Evolutionary conservation across 2,329 filamentous ascomycete genomes (phyloP).

Genomic region (Alternaria brassicicola): DNA sequence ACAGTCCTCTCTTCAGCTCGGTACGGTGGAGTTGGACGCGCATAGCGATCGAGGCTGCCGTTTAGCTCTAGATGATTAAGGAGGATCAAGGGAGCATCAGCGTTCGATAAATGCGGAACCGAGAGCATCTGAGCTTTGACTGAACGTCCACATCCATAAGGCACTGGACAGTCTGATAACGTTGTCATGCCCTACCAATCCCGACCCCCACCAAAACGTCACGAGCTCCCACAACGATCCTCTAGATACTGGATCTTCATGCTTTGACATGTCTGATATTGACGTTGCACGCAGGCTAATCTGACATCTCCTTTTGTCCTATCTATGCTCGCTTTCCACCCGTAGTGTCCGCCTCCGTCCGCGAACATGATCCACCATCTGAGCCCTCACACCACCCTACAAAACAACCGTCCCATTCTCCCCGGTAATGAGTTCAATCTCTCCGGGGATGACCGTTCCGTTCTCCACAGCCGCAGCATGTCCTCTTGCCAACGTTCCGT

Average conservation of each 20-base stretch:
- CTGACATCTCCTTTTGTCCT: background rate
- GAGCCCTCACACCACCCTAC: background rate
- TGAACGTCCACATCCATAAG: too few relatives aligned
- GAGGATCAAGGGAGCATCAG: too few relatives aligned
- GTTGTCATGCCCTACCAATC: background rate
- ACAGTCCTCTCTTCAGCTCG: too few relatives aligned
- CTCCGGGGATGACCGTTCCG: conserved; percentile 64
- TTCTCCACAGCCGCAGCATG: conserved; percentile 67
- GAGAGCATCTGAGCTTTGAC: too few relatives aligned
- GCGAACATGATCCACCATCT: background rate
- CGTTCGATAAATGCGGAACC: too few relatives aligned
- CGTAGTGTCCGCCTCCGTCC: background rate
- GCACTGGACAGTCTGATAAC: background rate
- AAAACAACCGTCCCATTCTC: conserved; percentile 23
- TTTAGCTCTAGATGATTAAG: too few relatives aligned
- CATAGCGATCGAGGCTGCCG: too few relatives aligned
- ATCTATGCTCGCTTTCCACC: background rate
- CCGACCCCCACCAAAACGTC: background rate
- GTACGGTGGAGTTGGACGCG: too few relatives aligned
- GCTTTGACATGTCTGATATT: background rate
- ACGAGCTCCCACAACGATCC: background rate
- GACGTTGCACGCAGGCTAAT: background rate
- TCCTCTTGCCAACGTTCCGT: conserved; percentile 66
- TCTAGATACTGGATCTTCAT: background rate
- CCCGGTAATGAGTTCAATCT: conserved; percentile 49